Base-by-base conservation (phyloP, 2,329 filamentous ascomycete species). In the Penicillium sp. region DNA sequence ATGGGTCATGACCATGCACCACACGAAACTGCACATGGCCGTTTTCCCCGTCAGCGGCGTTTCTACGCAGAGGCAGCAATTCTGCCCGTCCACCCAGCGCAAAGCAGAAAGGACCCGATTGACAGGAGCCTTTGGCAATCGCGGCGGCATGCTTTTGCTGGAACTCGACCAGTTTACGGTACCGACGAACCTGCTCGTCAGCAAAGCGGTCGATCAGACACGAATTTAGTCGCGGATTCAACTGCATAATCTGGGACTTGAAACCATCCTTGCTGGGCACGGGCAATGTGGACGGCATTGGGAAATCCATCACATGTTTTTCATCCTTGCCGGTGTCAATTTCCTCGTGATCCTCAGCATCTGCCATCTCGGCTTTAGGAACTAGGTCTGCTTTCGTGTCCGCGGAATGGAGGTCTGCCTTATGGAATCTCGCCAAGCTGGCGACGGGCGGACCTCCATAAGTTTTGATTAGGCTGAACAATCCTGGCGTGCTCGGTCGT, bases 181-280 rank as follows among this genome's bases (percentile, higher is more conserved):
- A 95, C 47, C 90, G 81, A 50, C 82, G 75, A 40, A 85, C 74
- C 65, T 95, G 88, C 61, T 95, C 89, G 55, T 88, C 80, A 0
- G 86, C 87, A 56, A 95, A 86, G 39, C 90, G 83, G 28, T 93
- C 86, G 11, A 91, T 80, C 54, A 96, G 75, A 66, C 82, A 76
- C 7, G 76, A 71, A n/a, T 74, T 73, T 48, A 95, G 73, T 9
- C 76, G 72, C n/a, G 88, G 88, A 60, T 94, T 94, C 38, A 94
- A 71, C 50, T 80, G 77, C 39, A 82, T 71, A 13, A 91, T 79
- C 61, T 95, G 86, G 25, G 81, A 76, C 55, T 82, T 83, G 69
- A 95, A 95, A 0, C 90, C 90, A 50, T 83, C 79, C 25, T 84
- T 71, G 13, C 82, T 90, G 1, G 90, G 86, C 8, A 82, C 77